Evolutionary conservation across 1,139 yeast species (phyloP).

Genomic region (Sugiyamaella neomexicana): DNA sequence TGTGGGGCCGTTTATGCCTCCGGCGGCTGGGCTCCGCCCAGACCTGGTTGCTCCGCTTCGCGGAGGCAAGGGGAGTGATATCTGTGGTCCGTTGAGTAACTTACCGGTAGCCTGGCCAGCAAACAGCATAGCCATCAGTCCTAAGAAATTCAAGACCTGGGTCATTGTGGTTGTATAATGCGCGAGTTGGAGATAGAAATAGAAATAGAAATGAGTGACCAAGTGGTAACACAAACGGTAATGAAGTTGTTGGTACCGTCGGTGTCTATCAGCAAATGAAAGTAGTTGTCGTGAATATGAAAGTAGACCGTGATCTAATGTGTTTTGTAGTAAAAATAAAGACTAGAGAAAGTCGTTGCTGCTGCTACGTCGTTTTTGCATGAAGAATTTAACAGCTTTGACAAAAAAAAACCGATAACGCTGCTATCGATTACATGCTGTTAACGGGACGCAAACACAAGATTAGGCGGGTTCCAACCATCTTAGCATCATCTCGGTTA

Average conservation of each 20-base stretch:
- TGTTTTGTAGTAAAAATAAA: background rate
- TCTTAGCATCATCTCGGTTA: background rate
- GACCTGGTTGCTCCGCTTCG: background rate
- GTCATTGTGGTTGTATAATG: conserved; percentile 5
- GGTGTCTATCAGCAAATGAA: background rate
- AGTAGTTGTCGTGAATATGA: background rate
- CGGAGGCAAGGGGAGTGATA: background rate
- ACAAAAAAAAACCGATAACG: background rate
- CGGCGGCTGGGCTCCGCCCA: conserved; percentile 2
- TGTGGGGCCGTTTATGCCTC: background rate
- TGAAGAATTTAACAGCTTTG: background rate
- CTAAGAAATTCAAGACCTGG: background rate
- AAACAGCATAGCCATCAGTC: background rate
- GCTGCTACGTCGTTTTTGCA: background rate
- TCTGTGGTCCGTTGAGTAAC: background rate
- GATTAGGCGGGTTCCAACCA: background rate
- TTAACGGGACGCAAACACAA: background rate
- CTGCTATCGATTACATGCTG: background rate
- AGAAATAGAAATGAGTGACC: background rate
- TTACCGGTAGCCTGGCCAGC: conserved; percentile 2
- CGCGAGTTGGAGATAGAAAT: too few relatives aligned
- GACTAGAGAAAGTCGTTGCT: background rate
- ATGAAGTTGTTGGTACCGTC: background rate
- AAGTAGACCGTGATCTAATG: background rate
- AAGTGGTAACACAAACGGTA: background rate